phyloP scores from a whole-genome alignment of 1,284 basidiomycete species.

The Boletus semigastroideus region DNA sequence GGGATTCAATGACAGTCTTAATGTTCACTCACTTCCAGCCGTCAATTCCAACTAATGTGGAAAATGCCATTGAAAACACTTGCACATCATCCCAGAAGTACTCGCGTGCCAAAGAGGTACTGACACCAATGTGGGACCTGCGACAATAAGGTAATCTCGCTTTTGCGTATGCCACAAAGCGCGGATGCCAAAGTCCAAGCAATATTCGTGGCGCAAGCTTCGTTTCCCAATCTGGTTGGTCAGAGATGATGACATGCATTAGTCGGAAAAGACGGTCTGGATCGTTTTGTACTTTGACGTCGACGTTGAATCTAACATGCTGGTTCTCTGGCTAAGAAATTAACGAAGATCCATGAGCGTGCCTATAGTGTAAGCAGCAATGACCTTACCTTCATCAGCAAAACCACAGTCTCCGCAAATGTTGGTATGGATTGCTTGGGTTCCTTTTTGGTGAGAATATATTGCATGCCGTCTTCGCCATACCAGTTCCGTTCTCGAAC shows the following conservation, averaged over 20 bases:
- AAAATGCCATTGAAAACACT: slow-evolving; percentile 88
- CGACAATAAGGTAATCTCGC: slow-evolving; percentile 78
- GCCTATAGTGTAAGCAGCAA: slow-evolving; percentile 4
- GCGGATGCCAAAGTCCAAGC: slow-evolving; percentile 91
- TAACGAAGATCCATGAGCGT: slow-evolving; percentile 1
- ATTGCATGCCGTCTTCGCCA: slow-evolving; percentile 75
- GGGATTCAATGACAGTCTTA: background rate
- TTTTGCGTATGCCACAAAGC: slow-evolving; percentile 81
- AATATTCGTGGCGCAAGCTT: slow-evolving; percentile 87
- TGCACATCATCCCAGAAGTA: slow-evolving; percentile 93
- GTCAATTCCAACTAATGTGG: slow-evolving; percentile 69
- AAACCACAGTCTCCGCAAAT: slow-evolving; percentile 77
- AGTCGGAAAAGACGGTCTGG: slow-evolving; percentile 84
- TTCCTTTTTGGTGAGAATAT: slow-evolving; percentile 78
- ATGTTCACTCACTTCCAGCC: slow-evolving; percentile 56
- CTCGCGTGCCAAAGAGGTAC: slow-evolving; percentile 65
- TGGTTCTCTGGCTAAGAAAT: slow-evolving; percentile 70
- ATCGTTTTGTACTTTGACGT: slow-evolving; percentile 93
- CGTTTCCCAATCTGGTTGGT: slow-evolving; percentile 76
- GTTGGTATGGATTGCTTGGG: slow-evolving; percentile 88
- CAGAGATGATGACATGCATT: slow-evolving; percentile 75
- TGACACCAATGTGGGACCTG: slow-evolving; percentile 84
- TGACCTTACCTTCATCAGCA: slow-evolving; percentile 72
- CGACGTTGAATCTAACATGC: slow-evolving; percentile 88
- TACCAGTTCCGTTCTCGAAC: slow-evolving; percentile 74